Base-by-base conservation (phyloP, 805 yeast species). In the Crinitomyces ghanaensis region DNA sequence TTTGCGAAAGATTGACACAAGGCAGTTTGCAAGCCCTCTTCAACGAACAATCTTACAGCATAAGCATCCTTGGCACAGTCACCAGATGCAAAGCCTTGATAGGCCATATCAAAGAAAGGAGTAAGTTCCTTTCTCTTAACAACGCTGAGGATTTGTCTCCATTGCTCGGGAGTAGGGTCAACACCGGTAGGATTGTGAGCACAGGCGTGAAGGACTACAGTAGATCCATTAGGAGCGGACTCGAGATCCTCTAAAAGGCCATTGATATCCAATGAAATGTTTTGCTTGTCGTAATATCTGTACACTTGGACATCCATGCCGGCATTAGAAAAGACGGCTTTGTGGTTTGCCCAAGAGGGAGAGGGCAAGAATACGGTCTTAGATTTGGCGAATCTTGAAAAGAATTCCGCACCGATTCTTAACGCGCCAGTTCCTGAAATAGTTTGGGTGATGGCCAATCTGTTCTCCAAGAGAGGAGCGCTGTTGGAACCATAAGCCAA, bases 151-250 rank as follows among this genome's bases (percentile, higher is more conserved):
- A 88, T 81, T 54, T 68, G 59, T 40, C 69, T 65, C 95, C 95
- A 85, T 54, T 86, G 83, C 42, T 73, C 81, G 18, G 61, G 58
- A 12, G 83, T 73, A 40, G 93, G 91, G 54, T 86, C 96, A 56
- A 86, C 74, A 43, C 96, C 97, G 13, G 96, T 88, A 35, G 97
- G 97, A 65, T 86, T 88, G 64, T 86, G 96, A 50, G 95, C 91
- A 55, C 95, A 85, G 6, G 95, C 95, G 58, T 86, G 97, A 40
- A 86, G 68, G 36, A 86, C 65, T 15, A 85, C 77, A 34, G 73
- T 69, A 15, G 77, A 64, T 18, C 79, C 82, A 21, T 61, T 61
- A 19, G 69, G 69, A 25, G 76, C 75, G 22, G 56, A 50, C 16
- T 62, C 48, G 30, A 85, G 58, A 34, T 82, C 81, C 21, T 54